These are phyloP conservation scores for Alternaria burnsii DNA, from an alignment of 2,329 filamentous ascomycete genomes.

Conservation along the genomic window DNA sequence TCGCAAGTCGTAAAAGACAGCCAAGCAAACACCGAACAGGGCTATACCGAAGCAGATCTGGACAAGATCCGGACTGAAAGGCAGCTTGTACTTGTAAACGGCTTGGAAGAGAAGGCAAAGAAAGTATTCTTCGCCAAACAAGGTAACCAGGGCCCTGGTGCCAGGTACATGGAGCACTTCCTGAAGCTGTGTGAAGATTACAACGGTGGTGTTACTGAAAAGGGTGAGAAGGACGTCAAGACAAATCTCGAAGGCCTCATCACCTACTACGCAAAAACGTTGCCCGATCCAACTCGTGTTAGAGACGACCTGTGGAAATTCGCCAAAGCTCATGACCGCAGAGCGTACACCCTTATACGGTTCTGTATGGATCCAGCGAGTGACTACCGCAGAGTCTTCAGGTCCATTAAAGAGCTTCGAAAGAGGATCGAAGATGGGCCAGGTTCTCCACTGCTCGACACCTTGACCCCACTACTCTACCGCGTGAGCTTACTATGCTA, in stretches of 20 bases:
- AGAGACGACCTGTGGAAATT: constrained; percentile 86
- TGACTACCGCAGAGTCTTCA: constrained; percentile 90
- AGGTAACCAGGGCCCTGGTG: constrained; percentile 76
- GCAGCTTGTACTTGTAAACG: constrained; percentile 81
- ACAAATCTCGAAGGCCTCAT: constrained; percentile 76
- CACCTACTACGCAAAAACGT: constrained; percentile 74
- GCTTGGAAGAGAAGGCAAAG: constrained; percentile 79
- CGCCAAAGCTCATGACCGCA: constrained; percentile 87
- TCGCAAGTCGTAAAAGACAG: constrained; percentile 70
- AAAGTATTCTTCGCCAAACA: constrained; percentile 90
- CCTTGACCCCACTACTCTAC: constrained; percentile 82
- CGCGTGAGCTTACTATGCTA: constrained; percentile 85
- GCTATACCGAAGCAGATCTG: constrained; percentile 63
- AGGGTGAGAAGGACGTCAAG: constrained; percentile 72
- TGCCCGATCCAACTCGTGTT: constrained; percentile 78
- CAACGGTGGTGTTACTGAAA: constrained; percentile 84
- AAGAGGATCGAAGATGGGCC: constrained; percentile 78
- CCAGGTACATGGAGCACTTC: constrained; percentile 77
- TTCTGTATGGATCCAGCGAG: constrained; percentile 85
- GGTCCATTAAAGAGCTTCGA: constrained; percentile 87
- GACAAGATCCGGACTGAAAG: constrained; percentile 84
- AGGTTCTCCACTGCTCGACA: constrained; percentile 74
- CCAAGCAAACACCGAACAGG: constrained; percentile 57
- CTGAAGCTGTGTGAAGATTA: constrained; percentile 86
- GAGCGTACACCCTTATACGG: constrained; percentile 86